Conservation (phyloP, 2,329 filamentous ascomycete genomes). For the Colletotrichum tofieldiae region DNA sequence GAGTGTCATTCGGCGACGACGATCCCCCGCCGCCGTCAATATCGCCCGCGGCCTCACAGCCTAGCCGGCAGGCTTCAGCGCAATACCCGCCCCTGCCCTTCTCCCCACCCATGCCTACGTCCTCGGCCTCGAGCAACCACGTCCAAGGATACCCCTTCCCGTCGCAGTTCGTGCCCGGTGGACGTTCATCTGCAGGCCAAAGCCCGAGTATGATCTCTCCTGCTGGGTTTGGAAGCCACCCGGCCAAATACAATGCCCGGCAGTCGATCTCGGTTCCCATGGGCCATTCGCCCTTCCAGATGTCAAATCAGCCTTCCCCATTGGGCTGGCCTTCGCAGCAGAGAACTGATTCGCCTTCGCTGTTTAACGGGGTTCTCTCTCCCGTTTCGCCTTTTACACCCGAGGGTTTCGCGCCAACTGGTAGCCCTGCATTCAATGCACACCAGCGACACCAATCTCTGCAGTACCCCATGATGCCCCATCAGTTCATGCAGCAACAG, state of each 20-base stretch:
- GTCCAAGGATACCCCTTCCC: conserved; percentile 72
- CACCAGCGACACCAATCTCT: conserved; percentile 74
- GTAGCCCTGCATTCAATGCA: conserved; percentile 59
- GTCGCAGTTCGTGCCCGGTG: conserved; percentile 71
- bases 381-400: conserved; percentile 75
- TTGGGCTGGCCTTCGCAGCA: conserved; percentile 72
- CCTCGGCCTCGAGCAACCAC: conserved; percentile 82
- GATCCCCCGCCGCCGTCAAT: conserved; percentile 76
- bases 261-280: conserved; percentile 80
- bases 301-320: conserved; percentile 74
- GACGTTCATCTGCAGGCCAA: conserved; percentile 72
- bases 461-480: conserved; percentile 71
- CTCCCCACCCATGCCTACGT: conserved; percentile 86
- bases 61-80: conserved; percentile 79
- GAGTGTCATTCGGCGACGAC: conserved; percentile 85
- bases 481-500: conserved; percentile 69
- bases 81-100: conserved; percentile 84
- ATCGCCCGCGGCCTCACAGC: conserved; percentile 75
- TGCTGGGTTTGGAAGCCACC: conserved; percentile 75
- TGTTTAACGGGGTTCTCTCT: conserved; percentile 72
- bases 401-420: conserved; percentile 62
- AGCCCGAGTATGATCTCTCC: conserved; percentile 82
- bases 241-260: conserved; percentile 75
- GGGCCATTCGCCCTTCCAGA: conserved; percentile 77
- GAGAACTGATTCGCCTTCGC: conserved; percentile 76